Evolutionary conservation across 768 basidiomycete species (phyloP), one percentile per base, ranked within the genome.

Genomic region (Lenzites betulinus): DNA sequence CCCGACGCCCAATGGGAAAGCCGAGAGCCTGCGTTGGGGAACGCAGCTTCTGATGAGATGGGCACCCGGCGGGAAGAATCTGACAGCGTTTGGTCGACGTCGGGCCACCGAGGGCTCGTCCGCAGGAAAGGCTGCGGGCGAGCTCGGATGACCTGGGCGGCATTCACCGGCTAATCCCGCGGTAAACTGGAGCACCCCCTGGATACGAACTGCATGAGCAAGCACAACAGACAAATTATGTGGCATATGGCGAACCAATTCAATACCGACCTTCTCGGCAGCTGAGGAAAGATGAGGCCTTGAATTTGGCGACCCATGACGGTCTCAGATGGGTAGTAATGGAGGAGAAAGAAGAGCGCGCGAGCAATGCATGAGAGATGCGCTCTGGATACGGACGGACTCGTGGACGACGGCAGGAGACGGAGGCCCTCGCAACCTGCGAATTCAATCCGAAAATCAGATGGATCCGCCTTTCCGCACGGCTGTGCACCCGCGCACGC

Each of bases 401-500:
- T 49, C 26, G 18, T 22, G 25, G 44, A 35, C 23, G 35, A 13
- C 44, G 51, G 44, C 23, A 26, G 44, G 46, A 47, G 51, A 38
- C 43, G 33, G 44, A 53, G 43, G 20, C 13, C 26, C 13, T 47
- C 16, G 42, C 50, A 33, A 26, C 50, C 35, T 13, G 42, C 42
- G 23, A 20, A 33, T 20, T n/a, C 38, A 42, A 20, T 22, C 51
- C 51, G 22, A 44, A 41, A 51, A 61, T 61, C 60, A 54, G 60
- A 55, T 41, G 46, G 59, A 38, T 20, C 25, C 51, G 22, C 60
- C 52, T 49, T 41, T 36, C 41, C 52, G 47, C 36, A 46, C 51
- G 51, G 60, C 60, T 61, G 60, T 61, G 60, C 60, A 52, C 41
- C 42, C 47, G 35, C 60, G 53, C 52, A 11, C 16, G 33, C 48